Evolutionary conservation across 2,329 filamentous ascomycete species (phyloP).

Genomic region (Ophiostoma tasmaniense): DNA sequence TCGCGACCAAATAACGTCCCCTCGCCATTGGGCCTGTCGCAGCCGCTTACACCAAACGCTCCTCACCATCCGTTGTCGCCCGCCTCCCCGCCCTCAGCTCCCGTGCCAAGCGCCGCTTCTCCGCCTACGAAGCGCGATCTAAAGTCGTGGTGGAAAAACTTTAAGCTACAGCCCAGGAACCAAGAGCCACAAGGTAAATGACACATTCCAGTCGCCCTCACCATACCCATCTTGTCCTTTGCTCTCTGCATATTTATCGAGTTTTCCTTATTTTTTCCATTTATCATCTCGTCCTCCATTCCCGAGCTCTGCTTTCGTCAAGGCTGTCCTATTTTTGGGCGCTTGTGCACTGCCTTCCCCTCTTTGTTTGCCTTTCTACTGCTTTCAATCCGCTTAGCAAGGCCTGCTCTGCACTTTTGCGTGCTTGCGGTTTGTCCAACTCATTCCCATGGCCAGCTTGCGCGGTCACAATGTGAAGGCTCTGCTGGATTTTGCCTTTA

Average conservation of each 20-base stretch:
- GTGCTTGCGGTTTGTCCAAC: background rate
- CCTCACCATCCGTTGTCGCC: constrained; percentile 7
- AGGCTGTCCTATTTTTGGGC: background rate
- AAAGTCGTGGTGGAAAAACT: constrained; percentile 95
- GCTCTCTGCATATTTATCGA: background rate
- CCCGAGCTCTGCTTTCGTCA: background rate
- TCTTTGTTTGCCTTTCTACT: background rate
- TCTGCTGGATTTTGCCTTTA: background rate
- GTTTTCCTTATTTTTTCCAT: background rate
- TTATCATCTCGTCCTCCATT: background rate
- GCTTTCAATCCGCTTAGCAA: background rate
- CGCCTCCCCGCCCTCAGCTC: constrained; percentile 24
- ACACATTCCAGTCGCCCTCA: background rate
- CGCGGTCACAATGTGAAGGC: background rate
- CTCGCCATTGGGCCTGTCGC: constrained; percentile 4
- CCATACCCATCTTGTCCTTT: background rate
- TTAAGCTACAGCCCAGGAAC: constrained; percentile 61
- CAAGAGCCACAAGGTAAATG: constrained; percentile 34
- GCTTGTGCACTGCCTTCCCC: background rate
- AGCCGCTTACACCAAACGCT: constrained; percentile 16
- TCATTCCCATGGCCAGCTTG: background rate
- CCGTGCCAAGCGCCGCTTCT: constrained; percentile 44
- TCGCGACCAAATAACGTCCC: constrained; percentile 9
- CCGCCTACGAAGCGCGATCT: constrained; percentile 80
- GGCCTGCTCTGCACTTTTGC: background rate